Evolutionary conservation across 352 stramenopile genomes (phyloP).

Genomic region (Bremia lactucae): DNA sequence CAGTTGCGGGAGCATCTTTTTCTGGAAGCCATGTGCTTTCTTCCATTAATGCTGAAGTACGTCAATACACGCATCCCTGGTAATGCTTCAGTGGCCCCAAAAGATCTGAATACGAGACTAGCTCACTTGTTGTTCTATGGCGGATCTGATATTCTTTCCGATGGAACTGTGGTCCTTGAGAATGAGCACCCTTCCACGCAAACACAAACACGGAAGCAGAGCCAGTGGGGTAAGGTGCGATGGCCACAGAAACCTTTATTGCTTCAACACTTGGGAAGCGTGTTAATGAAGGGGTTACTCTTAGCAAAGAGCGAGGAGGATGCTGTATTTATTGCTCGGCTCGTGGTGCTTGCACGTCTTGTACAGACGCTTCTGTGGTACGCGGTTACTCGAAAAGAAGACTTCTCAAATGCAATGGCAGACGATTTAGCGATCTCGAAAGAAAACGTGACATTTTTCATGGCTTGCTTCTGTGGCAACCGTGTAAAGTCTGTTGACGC

Average conservation of each 20-base stretch:
- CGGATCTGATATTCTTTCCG: constrained; percentile 50
- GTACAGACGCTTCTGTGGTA: constrained; percentile 77
- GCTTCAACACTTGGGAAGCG: constrained; percentile 57
- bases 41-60: constrained; percentile 64
- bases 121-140: constrained; percentile 60
- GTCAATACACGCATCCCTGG: constrained; percentile 20
- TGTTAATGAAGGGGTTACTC: constrained; percentile 63
- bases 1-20: constrained; percentile 58
- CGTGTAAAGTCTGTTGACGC: constrained; percentile 1
- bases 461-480: constrained; percentile 31
- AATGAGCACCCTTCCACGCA: constrained; percentile 72
- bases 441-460: constrained; percentile 44
- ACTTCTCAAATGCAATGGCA: constrained; percentile 53
- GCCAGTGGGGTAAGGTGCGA: constrained; percentile 72
- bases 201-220: constrained; percentile 81
- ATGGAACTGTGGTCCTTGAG: constrained; percentile 62
- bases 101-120: constrained; percentile 31
- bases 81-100: constrained; percentile 14
- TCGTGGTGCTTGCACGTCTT: constrained; percentile 57
- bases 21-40: constrained; percentile 59
- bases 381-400: constrained; percentile 40
- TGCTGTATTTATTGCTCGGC: constrained; percentile 43
- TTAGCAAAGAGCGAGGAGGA: constrained; percentile 44
- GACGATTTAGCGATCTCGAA: constrained; percentile 40
- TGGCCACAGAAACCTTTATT: constrained; percentile 68